A percentile compares a stretch with the other conserved stretches of the same genome.
Conservation (phyloP, 176 grass and related monocot genomes). For the Musa beccarii region DNA sequence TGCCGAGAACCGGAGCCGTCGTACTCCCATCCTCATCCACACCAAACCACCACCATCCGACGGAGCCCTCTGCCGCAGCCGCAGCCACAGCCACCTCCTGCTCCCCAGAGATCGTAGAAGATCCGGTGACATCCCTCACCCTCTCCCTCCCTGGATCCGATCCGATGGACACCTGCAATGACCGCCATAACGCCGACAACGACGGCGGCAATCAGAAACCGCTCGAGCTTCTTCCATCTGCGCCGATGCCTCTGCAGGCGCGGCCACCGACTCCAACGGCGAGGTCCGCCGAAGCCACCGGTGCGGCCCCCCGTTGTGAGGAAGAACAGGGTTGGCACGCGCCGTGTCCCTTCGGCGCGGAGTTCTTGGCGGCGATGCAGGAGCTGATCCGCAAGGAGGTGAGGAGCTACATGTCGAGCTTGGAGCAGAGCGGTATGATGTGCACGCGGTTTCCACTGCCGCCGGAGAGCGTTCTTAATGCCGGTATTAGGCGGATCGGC, state of each 20-base stretch:
- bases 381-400: conserved; percentile 22
- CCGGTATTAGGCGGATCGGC: conserved; percentile 7
- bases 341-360: conserved; percentile 1
- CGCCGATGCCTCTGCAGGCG: not conserved
- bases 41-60: not conserved
- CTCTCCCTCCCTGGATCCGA: conserved; percentile 57
- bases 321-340: not conserved
- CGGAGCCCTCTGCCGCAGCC: not conserved
- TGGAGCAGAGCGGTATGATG: not conserved
- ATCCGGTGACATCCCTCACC: conserved; percentile 49
- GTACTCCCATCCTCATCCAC: conserved; percentile 27
- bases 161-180: not conserved
- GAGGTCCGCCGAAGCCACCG: not conserved
- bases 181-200: not conserved
- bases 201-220: not conserved
- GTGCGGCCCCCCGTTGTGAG: not conserved
- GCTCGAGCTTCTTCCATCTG: not conserved
- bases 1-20: conserved; percentile 28
- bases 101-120: conserved; percentile 8
- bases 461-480: conserved; percentile 2
- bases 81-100: conserved; percentile 11
- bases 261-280: not conserved
- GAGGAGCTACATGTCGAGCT: conserved; percentile 14
- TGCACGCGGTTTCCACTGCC: not conserved
- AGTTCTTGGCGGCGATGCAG: conserved; percentile 22